Conservation (phyloP, 495 filamentous ascomycete genomes). For the Elaphomyces granulatus region DNA sequence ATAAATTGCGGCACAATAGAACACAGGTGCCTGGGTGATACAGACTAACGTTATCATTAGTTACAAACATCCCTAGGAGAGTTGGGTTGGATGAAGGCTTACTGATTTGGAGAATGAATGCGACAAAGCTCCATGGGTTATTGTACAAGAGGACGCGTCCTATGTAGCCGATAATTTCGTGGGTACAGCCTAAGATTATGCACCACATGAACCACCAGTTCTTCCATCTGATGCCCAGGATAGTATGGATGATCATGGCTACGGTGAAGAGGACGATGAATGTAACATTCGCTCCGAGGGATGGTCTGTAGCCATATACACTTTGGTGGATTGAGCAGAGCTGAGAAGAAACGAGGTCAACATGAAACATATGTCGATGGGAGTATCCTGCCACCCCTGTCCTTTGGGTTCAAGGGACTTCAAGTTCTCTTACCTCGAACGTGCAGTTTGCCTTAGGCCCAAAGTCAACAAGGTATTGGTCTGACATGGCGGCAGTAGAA, state of each 20-base stretch:
- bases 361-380: no score
- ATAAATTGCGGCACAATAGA: constrained; percentile 45
- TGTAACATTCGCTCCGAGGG: constrained; percentile 25
- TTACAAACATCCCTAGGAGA: not conserved
- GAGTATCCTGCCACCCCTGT: no score
- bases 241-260: constrained; percentile 14
- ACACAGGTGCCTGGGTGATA: constrained; percentile 42
- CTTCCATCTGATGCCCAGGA: constrained; percentile 24
- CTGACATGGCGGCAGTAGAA: no score
- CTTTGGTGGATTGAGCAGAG: constrained; percentile 9
- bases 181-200: constrained; percentile 16
- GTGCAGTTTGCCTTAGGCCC: constrained; percentile 1
- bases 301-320: constrained; percentile 30
- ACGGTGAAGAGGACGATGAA: constrained; percentile 31
- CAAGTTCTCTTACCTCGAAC: no score
- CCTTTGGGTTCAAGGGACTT: no score
- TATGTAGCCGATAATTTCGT: constrained; percentile 36
- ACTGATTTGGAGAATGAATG: constrained; percentile 37
- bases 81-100: constrained; percentile 7
- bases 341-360: no score
- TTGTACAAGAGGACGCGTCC: constrained; percentile 31
- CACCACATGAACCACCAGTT: constrained; percentile 16
- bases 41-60: constrained; percentile 18
- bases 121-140: constrained; percentile 32
- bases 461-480: not conserved